A percentile compares a stretch with the other conserved stretches of the same genome.
These are phyloP conservation scores for Tetrahymena borealis DNA, from an alignment of 73 alveolate genomes.

Conservation along the genomic window DNA sequence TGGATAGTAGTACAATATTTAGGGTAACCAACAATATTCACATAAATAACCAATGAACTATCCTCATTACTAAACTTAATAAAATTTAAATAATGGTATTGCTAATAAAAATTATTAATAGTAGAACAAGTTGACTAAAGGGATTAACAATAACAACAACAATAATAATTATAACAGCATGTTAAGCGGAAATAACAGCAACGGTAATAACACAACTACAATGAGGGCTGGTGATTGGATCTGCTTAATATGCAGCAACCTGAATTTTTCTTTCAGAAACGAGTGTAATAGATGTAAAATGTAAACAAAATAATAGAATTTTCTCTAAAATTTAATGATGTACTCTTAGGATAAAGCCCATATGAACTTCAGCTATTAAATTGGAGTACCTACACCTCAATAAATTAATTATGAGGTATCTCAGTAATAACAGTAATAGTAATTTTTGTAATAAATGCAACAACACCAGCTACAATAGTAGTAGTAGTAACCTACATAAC, in stretches of 20 bases:
- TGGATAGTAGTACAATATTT: too few species aligned
- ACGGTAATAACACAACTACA: neutral
- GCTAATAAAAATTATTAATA: too few species aligned
- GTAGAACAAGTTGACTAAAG: neutral
- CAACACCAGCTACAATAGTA: neutral
- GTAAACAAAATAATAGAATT: neutral
- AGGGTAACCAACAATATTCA: too few species aligned
- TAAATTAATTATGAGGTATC: neutral
- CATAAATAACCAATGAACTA: too few species aligned
- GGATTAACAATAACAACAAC: neutral
- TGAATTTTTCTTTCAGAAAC: constrained; percentile 81
- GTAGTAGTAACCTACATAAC: neutral
- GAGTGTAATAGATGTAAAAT: constrained; percentile 74
- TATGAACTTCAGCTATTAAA: neutral
- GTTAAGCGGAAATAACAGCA: neutral
- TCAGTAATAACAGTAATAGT: neutral
- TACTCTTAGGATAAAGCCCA: neutral
- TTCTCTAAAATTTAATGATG: neutral
- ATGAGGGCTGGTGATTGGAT: constrained; percentile 90
- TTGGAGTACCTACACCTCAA: neutral
- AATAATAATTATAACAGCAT: neutral
- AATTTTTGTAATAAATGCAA: neutral
- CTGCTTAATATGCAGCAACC: constrained; percentile 71
- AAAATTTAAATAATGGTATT: too few species aligned
- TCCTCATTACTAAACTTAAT: too few species aligned